Conservation (phyloP, 352 stramenopile genomes). For the Pythium sp. region DNA sequence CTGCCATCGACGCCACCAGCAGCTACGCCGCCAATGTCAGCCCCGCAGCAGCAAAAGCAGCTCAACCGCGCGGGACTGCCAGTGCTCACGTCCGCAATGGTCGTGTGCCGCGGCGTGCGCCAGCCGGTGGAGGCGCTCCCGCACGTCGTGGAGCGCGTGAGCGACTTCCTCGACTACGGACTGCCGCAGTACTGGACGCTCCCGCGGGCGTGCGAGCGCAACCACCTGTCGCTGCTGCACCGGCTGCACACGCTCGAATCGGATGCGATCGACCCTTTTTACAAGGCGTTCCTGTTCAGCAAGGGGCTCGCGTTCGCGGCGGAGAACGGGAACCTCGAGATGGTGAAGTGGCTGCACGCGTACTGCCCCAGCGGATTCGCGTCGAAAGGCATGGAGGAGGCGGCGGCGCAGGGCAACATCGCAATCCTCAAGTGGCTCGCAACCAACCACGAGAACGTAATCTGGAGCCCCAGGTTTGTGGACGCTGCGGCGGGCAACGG, state of each 20-base stretch:
- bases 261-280: slow-evolving; percentile 8
- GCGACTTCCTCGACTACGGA: slow-evolving; percentile 16
- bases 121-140: slow-evolving; percentile 8
- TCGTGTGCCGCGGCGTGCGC: slow-evolving; percentile 13
- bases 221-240: slow-evolving; percentile 14
- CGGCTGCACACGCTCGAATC: slow-evolving; percentile 9
- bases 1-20: not conserved
- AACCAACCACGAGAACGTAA: slow-evolving; percentile 8
- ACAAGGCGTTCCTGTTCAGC: slow-evolving; percentile 11
- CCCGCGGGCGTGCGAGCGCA: slow-evolving; percentile 13
- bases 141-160: slow-evolving; percentile 17
- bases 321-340: slow-evolving; percentile 12
- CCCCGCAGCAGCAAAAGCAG: not conserved
- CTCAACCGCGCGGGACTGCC: slow-evolving; percentile 9
- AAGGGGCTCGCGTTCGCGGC: slow-evolving; percentile 13
- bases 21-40: not conserved
- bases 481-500: slow-evolving; percentile 12
- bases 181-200: slow-evolving; percentile 16
- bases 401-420: slow-evolving; percentile 10
- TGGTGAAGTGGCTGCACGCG: slow-evolving; percentile 19
- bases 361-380: slow-evolving; percentile 15
- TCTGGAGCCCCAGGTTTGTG: slow-evolving; percentile 15
- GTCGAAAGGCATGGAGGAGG: slow-evolving; percentile 18
- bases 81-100: slow-evolving; percentile 12
- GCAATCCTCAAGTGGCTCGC: slow-evolving; percentile 15